Evolutionary conservation across 225 moss, liverwort and hornwort species (phyloP), one percentile per base, ranked within the genome.

Genomic region (Ulota crispa): DNA sequence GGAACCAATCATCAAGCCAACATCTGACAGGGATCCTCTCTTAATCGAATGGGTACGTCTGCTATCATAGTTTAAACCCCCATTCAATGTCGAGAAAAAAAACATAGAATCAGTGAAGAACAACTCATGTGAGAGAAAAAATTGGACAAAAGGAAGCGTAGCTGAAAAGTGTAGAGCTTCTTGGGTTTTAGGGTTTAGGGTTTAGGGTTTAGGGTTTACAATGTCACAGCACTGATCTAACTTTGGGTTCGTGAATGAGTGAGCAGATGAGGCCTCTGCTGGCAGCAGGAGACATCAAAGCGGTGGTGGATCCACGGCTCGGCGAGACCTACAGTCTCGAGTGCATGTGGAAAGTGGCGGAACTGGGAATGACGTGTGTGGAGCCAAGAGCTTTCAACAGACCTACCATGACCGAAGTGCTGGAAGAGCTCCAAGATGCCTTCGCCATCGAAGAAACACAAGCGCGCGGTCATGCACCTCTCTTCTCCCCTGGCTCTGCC

Each of bases 351-450:
- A 89, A 63, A 82, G 74, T 87, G 52, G 87, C 84, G 19, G 85
- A 89, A 53, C 77, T 85, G 13, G 89, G 83, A 68, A 81, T 91
- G 89, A 66, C 36, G 65, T 89, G 87, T 47, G 89, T 91, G 79
- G 83, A 89, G 79, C 85, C 87, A 6, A 81, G 76, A 76, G 43
- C 77, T 23, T 31, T 64, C 45, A 82, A 89, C 78, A 73, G 89
- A 70, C 89, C 91, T 13, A 60, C 84, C 66, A 91, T 91, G 86
- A 57, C 69, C 1, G 60, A 75, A 9, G 87, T 89, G 8, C 84
- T 89, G 63, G 70, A 70, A 18, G 83, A 82, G 43, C 89, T 91
- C 47, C 78, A 75, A 30, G 82, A 80, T 8, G 90, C 86, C 60
- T 71, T 88, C 36, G 66, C 59, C 20, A 23, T 88, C 62, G 82